Evolutionary conservation across 2,329 filamentous ascomycete genomes (phyloP), one percentile per base, ranked within the genome.

Genomic region (Incumbomyces lentus): DNA sequence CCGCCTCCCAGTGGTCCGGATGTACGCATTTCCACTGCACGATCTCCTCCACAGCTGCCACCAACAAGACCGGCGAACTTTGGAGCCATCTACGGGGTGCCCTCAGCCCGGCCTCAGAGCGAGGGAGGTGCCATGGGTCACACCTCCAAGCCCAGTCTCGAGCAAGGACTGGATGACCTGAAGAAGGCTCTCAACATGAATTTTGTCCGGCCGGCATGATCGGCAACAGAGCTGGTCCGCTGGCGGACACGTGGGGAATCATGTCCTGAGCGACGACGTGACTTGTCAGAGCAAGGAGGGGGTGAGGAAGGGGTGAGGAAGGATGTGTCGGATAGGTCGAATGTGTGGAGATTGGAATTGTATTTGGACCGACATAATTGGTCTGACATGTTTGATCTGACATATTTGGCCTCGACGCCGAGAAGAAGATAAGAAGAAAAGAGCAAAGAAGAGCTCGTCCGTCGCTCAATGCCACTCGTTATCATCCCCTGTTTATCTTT

Each of bases 91-190:
- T 44, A 51, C 16, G 56, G 53, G 14, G 44, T 54, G 4, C 14
- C 29, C 4, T 11, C 30, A 31, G 30, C 26, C 14, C 32, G 19
- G n/a, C 17, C 47, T 12, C 13, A 36, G 14, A 36, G 48, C 39
- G 22, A 34, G 57, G 32, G 57, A 55, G 14, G 56, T 55, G 32
- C 48, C 55, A 7, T 47, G 60, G 40, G 49, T 58, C 30, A 54
- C 54, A 37, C 55, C 57, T 40, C 54, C 47, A 54, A 60, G 19
- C 39, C 60, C 19, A 68, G 68, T 49, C 66, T 65, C 3, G 67
- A 67, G 53, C 61, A 66, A 44, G 68, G 72, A 56, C 69, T 72
- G 53, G 68, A 71, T 57, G 68, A 72, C 57, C 55, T 72, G 44
- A 64, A 68, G 26, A 62, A 68, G 26, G 68, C 72, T 29, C 52